Evolutionary conservation across 106 monocot species (phyloP).

Genomic region (Dioscorea dumetorum): DNA sequence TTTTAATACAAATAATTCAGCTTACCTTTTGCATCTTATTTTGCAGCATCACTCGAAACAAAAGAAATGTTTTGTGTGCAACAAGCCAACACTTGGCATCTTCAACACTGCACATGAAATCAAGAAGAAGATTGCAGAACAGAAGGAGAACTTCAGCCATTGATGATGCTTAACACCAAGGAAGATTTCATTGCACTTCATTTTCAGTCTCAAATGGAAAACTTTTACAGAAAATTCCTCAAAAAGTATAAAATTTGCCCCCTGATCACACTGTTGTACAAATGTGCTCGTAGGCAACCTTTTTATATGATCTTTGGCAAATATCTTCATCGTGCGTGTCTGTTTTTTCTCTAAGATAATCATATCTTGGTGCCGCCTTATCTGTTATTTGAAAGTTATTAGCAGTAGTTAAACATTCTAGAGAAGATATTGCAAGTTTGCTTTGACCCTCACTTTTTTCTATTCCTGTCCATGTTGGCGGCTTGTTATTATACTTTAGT

Average conservation of each 20-base stretch:
- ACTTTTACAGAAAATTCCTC: no score
- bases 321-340: no score
- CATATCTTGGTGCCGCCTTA: no score
- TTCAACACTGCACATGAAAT: constrained; percentile 94
- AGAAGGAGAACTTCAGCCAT: constrained; percentile 17
- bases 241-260: background rate
- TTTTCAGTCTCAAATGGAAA: background rate
- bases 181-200: background rate
- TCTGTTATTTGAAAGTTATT: no score
- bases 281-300: background rate
- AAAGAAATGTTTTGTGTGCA: constrained; percentile 95
- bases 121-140: constrained; percentile 66
- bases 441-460: no score
- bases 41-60: constrained; percentile 82
- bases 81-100: constrained; percentile 82
- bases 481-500: no score
- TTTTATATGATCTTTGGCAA: background rate
- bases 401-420: no score
- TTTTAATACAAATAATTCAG: background rate
- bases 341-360: no score
- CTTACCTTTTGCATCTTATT: constrained; percentile 3
- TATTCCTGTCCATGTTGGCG: no score
- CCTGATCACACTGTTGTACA: background rate
- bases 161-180: no score
- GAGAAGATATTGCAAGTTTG: no score